Evolutionary conservation across 2,329 filamentous ascomycete species (phyloP).

Genomic region (Colletotrichum theobromicola): DNA sequence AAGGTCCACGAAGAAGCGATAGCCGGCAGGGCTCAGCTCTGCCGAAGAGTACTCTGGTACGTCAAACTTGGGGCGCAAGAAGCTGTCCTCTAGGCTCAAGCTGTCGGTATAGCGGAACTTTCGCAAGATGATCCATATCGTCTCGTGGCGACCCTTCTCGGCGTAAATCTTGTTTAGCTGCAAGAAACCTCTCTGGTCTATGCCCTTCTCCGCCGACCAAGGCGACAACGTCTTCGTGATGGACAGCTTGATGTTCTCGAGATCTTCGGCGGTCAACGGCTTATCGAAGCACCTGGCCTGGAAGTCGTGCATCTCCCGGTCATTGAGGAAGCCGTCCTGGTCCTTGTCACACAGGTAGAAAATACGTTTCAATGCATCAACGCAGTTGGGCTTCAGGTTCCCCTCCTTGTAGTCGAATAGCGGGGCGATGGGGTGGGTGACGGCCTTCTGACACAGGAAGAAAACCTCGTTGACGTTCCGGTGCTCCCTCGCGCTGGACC

Average conservation of each 20-base stretch:
- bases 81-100: constrained; percentile 86
- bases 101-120: constrained; percentile 98
- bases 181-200: constrained; percentile 84
- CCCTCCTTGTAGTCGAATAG: constrained; percentile 96
- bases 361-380: constrained; percentile 84
- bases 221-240: constrained; percentile 73
- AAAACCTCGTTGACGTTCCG: constrained; percentile 96
- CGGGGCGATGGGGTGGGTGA: constrained; percentile 95
- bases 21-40: constrained; percentile 91
- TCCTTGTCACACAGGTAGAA: constrained; percentile 98
- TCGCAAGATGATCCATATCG: constrained; percentile 95
- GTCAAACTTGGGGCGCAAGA: constrained; percentile 92
- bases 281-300: constrained; percentile 94
- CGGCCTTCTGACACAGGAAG: constrained; percentile 97
- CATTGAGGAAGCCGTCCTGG: constrained; percentile 90
- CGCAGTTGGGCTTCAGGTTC: constrained; percentile 84
- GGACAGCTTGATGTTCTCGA: constrained; percentile 89
- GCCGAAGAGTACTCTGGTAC: constrained; percentile 91
- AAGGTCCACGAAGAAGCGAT: constrained; percentile 96
- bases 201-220: constrained; percentile 70
- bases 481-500: constrained; percentile 89
- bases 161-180: constrained; percentile 95
- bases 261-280: constrained; percentile 77
- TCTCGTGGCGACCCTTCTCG: constrained; percentile 96
- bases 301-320: constrained; percentile 89